phyloP scores from a whole-genome alignment of 2,329 filamentous ascomycete genomes.

The Niveomyces coronatus region DNA sequence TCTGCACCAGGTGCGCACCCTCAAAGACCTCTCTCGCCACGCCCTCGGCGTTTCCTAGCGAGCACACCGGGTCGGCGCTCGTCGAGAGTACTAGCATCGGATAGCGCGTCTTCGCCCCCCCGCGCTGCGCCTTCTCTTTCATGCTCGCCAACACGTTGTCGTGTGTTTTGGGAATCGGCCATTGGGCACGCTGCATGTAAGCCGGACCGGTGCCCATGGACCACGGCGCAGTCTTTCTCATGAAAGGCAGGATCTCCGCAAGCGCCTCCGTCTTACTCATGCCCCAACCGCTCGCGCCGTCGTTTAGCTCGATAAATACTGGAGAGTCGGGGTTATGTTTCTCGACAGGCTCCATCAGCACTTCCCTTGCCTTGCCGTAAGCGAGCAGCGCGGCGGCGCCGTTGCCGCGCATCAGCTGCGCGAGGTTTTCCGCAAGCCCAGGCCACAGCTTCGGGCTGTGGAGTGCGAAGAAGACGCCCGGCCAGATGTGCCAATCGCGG shows the following conservation, averaged over 20 bases:
- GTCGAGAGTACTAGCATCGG: constrained; percentile 23
- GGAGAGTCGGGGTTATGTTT: constrained; percentile 18
- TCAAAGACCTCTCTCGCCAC: constrained; percentile 26
- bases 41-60: constrained; percentile 26
- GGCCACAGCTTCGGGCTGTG: constrained; percentile 29
- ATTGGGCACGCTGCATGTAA: constrained; percentile 23
- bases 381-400: constrained; percentile 26
- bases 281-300: constrained; percentile 14
- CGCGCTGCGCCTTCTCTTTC: constrained; percentile 12
- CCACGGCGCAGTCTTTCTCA: constrained; percentile 18
- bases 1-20: constrained; percentile 28
- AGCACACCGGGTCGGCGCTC: constrained; percentile 40
- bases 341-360: constrained; percentile 8
- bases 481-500: constrained; percentile 21
- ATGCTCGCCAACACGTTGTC: too few relatives aligned
- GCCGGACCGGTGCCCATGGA: constrained; percentile 21
- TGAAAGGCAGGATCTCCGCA: too few relatives aligned
- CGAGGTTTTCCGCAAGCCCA: constrained; percentile 24
- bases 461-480: constrained; percentile 27
- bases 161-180: constrained; percentile 20
- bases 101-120: constrained; percentile 23
- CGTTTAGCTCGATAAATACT: constrained; percentile 19
- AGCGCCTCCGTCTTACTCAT: background rate
- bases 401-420: constrained; percentile 27
- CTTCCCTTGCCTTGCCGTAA: constrained; percentile 15